Evolutionary conservation across 495 filamentous ascomycete genomes (phyloP), one percentile per base, ranked within the genome.

Genomic region (Aspergillus diversus): DNA sequence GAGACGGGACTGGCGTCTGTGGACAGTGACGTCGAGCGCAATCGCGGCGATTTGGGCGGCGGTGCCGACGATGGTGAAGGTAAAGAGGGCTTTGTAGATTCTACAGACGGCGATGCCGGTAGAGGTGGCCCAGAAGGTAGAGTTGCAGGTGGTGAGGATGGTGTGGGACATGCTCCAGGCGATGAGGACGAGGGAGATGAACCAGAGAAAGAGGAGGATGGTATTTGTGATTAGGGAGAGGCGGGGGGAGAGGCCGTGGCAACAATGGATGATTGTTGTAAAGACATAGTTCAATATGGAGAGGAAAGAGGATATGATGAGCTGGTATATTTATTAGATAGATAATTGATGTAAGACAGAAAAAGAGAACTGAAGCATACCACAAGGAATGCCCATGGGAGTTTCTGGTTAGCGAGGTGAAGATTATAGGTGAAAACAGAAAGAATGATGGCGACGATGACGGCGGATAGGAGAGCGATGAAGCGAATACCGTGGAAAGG

Each of bases 361-460:
- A 21, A 43, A 59, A 34, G 13, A 37, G 27, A 43, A 11, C 5
- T 50, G 34, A 48, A 43, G 62, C 82, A 61, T 80, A 89, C 87
- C 55, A 89, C 71, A 17, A 89, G 75, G 66, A 89, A 89, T 31
- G 87, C 86, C 80, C 84, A 89, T 12, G 87, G 88, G 5, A 87
- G 73, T 55, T 77, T 75, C 68, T 79, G 85, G 37, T 79, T 73
- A 60, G 84, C 83, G 39, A 74, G 64, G 52, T 80, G 78, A 34
- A 90, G 80, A 63, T 88, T 81, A 65, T 81, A 83, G 57, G 84
- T 81, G 75, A 91, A 91, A 64, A 85, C 85, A 51, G 74, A 75
- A 67, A 90, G 82, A 43, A 90, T 83, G 57, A 76, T 79, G 33
- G 73, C 81, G 63, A 88, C 84, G 33, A 89, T 76, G 57, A 87